Evolutionary conservation across 129 eudicot genomes (phyloP), one percentile per base, ranked within the genome.

Genomic region (Arctium lappa): DNA sequence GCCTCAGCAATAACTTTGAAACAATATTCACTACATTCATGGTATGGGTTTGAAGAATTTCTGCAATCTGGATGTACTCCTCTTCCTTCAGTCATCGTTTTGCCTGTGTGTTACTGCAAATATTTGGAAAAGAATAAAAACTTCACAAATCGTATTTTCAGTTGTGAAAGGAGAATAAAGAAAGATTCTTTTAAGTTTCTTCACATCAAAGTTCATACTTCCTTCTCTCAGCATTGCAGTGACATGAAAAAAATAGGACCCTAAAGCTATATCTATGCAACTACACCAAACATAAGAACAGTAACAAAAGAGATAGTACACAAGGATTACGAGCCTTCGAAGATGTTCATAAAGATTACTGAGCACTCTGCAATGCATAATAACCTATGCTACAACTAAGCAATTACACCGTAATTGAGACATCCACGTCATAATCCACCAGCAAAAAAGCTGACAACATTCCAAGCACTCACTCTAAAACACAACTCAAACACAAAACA

Each of bases 11-110:
- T 93, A 72, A 88, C 15, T 63, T 80, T 60, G 83, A 91, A 91
- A 85, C 98, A 94, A 83, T 83, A 94, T 72, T 94, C 90, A 73
- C 84, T 89, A 78, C 98, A 94, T 85, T 87, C 93, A 82, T 94
- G 97, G 40, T 90, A 92, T 0, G 92, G 95, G 44, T 91, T 94
- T 13, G 91, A 85, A 6, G 95, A 93, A 74, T 94, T 94, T 72
- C 89, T 89, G 88, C 97, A 94, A 83, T 92, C 95, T 72, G 95
- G 93, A 84, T 89, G 95, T 46, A 90, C 94, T 80, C 88, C 84
- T 39, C 92, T 86, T 84, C 85, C 91, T 63, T 78, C 89, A 80
- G 82, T 81, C 93, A 93, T 86, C 53, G 56, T 66, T 78, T 68
- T 40, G 44, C 50, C n/a, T 44, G 7, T 74, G n/a, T 40, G 42